phyloP scores from a whole-genome alignment of 2,329 filamentous ascomycete species.

The Chaetomiaceae sp. region DNA sequence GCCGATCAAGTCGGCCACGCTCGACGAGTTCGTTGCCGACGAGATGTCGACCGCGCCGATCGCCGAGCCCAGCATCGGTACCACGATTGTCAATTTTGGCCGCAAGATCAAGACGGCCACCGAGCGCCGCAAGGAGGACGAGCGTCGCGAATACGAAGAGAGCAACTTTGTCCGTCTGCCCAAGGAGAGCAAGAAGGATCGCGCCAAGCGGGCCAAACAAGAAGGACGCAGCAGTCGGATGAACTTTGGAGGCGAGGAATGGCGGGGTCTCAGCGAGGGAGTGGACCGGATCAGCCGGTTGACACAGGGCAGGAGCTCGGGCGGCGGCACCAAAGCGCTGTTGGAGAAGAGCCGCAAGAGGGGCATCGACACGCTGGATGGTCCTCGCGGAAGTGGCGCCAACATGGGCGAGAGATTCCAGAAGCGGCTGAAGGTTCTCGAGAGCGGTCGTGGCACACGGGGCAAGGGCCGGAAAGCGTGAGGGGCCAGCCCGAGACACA shows the following conservation, averaged over 20 bases:
- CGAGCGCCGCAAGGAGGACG: conserved; percentile 72
- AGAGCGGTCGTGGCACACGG: conserved; percentile 42
- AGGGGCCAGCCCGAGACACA: no score
- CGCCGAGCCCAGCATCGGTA: conserved; percentile 86
- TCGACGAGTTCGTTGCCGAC: conserved; percentile 86
- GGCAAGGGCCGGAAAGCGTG: conserved; percentile 40
- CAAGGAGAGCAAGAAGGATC: conserved; percentile 82
- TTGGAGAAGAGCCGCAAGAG: conserved; percentile 86
- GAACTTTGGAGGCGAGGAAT: conserved; percentile 86
- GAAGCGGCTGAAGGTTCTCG: conserved; percentile 59
- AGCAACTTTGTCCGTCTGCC: conserved; percentile 85
- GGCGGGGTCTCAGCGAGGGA: conserved; percentile 78
- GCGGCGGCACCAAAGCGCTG: conserved; percentile 53
- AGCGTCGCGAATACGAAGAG: conserved; percentile 85
- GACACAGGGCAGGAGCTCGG: conserved; percentile 64
- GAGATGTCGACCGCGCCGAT: conserved; percentile 79
- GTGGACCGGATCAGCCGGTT: conserved; percentile 81
- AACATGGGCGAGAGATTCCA: conserved; percentile 72
- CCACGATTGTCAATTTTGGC: conserved; percentile 76
- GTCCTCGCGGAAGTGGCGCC: conserved; percentile 59
- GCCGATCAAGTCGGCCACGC: conserved; percentile 70
- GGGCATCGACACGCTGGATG: conserved; percentile 62
- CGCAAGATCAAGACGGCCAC: conserved; percentile 72
- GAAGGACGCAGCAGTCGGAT: conserved; percentile 52
- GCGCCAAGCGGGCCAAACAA: conserved; percentile 57